These are phyloP conservation scores for Ligustrum vulgare DNA, from an alignment of 257 asterid genomes.

Conservation along the genomic window DNA sequence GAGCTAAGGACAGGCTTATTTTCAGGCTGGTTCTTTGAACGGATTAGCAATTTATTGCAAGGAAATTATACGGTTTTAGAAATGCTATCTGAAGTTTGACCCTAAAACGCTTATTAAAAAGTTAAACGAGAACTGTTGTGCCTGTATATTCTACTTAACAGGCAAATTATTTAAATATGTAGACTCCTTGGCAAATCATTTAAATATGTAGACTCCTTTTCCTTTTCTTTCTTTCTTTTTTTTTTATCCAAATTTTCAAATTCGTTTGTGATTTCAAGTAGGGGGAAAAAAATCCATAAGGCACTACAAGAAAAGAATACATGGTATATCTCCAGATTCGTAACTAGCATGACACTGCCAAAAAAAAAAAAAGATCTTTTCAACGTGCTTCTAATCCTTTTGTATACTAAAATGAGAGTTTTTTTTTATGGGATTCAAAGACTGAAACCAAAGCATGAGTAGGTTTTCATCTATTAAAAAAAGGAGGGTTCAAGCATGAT, in stretches of 20 bases:
- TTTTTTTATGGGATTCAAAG: constrained; percentile 3
- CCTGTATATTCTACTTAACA: neutral
- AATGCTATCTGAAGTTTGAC: neutral
- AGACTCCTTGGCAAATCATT: neutral
- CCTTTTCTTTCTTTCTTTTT: too few species aligned
- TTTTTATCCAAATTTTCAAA: neutral
- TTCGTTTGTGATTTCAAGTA: neutral
- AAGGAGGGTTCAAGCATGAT: neutral
- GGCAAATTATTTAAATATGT: neutral
- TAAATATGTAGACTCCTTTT: too few species aligned
- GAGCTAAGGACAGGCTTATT: neutral
- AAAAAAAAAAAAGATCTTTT: neutral
- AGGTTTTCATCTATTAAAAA: neutral
- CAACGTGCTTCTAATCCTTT: neutral
- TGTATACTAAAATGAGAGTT: neutral
- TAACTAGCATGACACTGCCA: neutral
- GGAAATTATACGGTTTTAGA: neutral
- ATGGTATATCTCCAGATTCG: neutral
- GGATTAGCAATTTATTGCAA: neutral
- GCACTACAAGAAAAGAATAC: neutral
- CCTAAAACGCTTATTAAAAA: neutral
- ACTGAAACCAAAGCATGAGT: neutral
- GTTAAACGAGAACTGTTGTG: neutral
- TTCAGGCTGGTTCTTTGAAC: neutral
- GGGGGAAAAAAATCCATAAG: neutral